Evolutionary conservation across 2,329 filamentous ascomycete genomes (phyloP).

Genomic region (Aspergillus sergii): DNA sequence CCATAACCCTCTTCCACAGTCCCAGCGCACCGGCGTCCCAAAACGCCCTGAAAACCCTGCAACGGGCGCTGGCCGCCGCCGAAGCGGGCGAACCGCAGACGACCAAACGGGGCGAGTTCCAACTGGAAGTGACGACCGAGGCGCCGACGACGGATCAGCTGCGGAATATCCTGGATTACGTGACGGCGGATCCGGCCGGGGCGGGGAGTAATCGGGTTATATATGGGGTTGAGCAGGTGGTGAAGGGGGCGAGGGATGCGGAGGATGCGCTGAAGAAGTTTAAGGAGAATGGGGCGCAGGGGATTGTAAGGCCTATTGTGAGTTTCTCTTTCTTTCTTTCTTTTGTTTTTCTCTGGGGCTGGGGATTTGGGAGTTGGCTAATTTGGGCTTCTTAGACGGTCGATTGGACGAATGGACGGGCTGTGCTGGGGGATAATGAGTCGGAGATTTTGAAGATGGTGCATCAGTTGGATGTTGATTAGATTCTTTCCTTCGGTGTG

Average conservation of each 20-base stretch:
- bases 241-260: slow-evolving; percentile 73
- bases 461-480: slow-evolving; percentile 48
- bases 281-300: slow-evolving; percentile 64
- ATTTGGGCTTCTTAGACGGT: slow-evolving; percentile 55
- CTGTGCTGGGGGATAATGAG: slow-evolving; percentile 74
- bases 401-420: slow-evolving; percentile 92
- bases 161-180: slow-evolving; percentile 78
- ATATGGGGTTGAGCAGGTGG: slow-evolving; percentile 62
- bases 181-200: slow-evolving; percentile 49
- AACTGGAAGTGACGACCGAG: slow-evolving; percentile 80
- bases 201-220: slow-evolving; percentile 66
- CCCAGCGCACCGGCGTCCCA: slow-evolving; percentile 71
- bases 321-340: slow-evolving; percentile 37
- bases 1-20: slow-evolving; percentile 95
- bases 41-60: slow-evolving; percentile 74
- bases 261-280: slow-evolving; percentile 80
- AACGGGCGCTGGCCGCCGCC: slow-evolving; percentile 74
- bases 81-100: slow-evolving; percentile 74
- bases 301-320: slow-evolving; percentile 77
- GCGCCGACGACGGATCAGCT: slow-evolving; percentile 81
- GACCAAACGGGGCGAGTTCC: slow-evolving; percentile 71
- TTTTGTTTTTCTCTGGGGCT: neutral
- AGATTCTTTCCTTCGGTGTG: slow-evolving; percentile 7
- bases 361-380: slow-evolving; percentile 23
- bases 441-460: slow-evolving; percentile 87